Evolutionary conservation across 441 rosid genomes (phyloP).

Genomic region (Arabidopsis lyrata): DNA sequence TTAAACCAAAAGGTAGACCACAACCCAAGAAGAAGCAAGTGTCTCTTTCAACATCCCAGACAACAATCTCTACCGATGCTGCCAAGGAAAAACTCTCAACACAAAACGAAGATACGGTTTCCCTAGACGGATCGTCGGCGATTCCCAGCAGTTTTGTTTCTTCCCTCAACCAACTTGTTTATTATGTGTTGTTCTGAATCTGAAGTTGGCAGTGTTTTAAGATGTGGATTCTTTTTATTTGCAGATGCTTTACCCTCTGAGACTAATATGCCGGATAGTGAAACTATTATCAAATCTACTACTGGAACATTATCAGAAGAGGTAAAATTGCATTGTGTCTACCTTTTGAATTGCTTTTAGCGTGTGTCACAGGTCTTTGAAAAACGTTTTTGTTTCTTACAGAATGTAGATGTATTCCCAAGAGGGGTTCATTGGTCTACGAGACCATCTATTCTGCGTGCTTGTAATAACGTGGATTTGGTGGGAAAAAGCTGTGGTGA

Average conservation of each 20-base stretch:
- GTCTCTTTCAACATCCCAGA: constrained; percentile 30
- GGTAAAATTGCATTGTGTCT: constrained; percentile 37
- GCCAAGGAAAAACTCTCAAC: constrained; percentile 29
- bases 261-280: constrained; percentile 30
- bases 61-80: constrained; percentile 23
- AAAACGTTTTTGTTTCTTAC: constrained; percentile 36
- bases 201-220: background rate
- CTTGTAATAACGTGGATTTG: constrained; percentile 22
- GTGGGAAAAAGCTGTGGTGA: constrained; percentile 15
- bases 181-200: constrained; percentile 8
- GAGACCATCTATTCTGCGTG: constrained; percentile 30
- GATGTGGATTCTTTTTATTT: background rate
- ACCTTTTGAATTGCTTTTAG: constrained; percentile 13
- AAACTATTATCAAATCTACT: constrained; percentile 35
- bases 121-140: constrained; percentile 2
- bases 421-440: constrained; percentile 20
- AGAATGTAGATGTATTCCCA: constrained; percentile 53
- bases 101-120: constrained; percentile 5
- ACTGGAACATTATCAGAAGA: constrained; percentile 43
- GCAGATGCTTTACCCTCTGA: constrained; percentile 35
- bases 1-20: constrained; percentile 65
- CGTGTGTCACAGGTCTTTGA: constrained; percentile 1
- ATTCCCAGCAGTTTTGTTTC: constrained; percentile 32
- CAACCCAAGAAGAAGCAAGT: constrained; percentile 47
- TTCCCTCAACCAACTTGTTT: constrained; percentile 12